These are phyloP conservation scores for Aureobasidium lini DNA, from an alignment of 2,329 filamentous ascomycete genomes.

Conservation along the genomic window DNA sequence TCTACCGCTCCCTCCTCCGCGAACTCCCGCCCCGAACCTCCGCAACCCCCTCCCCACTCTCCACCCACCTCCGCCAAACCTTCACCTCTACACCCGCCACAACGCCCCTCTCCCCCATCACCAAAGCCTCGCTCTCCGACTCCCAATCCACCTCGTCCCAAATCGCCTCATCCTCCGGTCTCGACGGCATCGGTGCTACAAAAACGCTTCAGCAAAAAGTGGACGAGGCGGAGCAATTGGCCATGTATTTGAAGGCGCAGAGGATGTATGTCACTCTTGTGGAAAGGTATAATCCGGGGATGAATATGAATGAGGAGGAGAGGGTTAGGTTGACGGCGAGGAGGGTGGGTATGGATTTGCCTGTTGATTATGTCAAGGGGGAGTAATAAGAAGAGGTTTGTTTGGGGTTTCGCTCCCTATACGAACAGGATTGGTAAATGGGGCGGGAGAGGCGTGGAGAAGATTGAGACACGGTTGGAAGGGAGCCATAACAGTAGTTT, in stretches of 20 bases:
- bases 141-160: background rate
- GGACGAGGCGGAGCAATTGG: conserved; percentile 65
- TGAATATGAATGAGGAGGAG: conserved; percentile 80
- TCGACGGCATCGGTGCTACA: conserved; percentile 8
- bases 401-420: background rate
- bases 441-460: background rate
- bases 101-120: conserved; percentile 6
- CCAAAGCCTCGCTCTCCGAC: background rate
- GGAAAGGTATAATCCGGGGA: conserved; percentile 89
- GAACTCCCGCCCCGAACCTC: conserved; percentile 70
- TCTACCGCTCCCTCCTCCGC: conserved; percentile 84
- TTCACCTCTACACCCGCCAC: conserved; percentile 37
- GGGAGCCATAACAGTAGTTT: too few species aligned
- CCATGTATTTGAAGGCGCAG: conserved; percentile 79
- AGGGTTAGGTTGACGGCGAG: conserved; percentile 74
- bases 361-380: conserved; percentile 30
- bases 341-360: conserved; percentile 85
- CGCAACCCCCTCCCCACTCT: conserved; percentile 55
- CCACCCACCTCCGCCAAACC: conserved; percentile 58
- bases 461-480: too few species aligned
- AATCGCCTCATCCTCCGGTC: background rate
- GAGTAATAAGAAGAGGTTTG: background rate
- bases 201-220: conserved; percentile 25
- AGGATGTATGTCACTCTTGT: conserved; percentile 71
- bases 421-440: too few species aligned